A percentile compares a stretch with the other conserved stretches of the same genome.
Conservation (phyloP, 768 basidiomycete genomes). For the Leccinum rimulosum region DNA sequence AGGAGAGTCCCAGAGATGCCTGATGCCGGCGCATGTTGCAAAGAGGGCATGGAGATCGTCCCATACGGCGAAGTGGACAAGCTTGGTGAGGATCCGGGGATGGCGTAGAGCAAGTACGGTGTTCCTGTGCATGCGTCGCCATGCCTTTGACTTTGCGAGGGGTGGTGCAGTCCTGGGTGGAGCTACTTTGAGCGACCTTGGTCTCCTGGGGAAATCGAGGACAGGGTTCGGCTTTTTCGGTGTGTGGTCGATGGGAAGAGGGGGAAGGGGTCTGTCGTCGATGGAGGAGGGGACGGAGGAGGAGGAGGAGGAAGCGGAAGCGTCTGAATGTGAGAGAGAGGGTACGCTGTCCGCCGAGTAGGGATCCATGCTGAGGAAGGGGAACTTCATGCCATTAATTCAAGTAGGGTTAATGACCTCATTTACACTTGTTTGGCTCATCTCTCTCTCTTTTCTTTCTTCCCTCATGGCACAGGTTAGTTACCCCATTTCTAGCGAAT, state of each 20-base stretch:
- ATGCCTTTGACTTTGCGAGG: constrained; percentile 17
- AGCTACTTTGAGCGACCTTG: neutral
- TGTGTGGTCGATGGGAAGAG: constrained; percentile 6
- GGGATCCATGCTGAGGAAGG: constrained; percentile 25
- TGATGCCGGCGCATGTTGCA: constrained; percentile 34
- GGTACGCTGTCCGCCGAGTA: constrained; percentile 23
- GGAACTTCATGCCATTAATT: neutral
- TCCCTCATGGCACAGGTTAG: constrained; percentile 17
- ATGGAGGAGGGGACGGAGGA: constrained; percentile 11
- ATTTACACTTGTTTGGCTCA: constrained; percentile 15
- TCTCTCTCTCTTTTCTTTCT: neutral
- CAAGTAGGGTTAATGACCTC: neutral
- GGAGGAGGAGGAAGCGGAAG: constrained; percentile 18
- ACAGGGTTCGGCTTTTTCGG: neutral
- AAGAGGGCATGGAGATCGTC: constrained; percentile 40
- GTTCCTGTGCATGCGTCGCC: constrained; percentile 29
- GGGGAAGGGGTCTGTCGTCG: constrained; percentile 22
- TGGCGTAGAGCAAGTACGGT: constrained; percentile 30
- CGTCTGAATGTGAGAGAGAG: constrained; percentile 29
- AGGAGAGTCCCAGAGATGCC: constrained; percentile 32
- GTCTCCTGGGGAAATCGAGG: neutral
- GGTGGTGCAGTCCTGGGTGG: constrained; percentile 7
- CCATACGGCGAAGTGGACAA: constrained; percentile 37
- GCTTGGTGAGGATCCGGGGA: constrained; percentile 32
- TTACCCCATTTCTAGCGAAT: neutral